Percentiles rank a stretch among this genome's conserved stretches.
Evolutionary conservation across 495 filamentous ascomycete genomes (phyloP).

Genomic region (Penicillium paxilli): DNA sequence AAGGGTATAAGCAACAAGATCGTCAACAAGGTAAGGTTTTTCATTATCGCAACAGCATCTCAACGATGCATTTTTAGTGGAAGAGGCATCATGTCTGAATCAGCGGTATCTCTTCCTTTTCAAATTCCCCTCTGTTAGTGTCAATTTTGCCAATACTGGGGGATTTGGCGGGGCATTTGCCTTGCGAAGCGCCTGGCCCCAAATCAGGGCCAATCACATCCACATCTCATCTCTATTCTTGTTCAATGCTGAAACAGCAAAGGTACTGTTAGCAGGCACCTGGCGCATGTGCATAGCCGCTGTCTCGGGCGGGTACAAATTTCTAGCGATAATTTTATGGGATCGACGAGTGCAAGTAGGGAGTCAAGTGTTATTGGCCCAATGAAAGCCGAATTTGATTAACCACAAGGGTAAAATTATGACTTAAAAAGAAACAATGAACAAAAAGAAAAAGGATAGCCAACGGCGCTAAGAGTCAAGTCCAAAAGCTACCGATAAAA

Average conservation of each 20-base stretch:
- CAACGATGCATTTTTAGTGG: not conserved
- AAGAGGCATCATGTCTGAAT: not conserved
- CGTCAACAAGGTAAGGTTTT: conserved; percentile 8
- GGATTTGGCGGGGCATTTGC: not conserved
- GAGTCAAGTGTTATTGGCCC: not conserved
- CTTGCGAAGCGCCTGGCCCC: conserved; percentile 6
- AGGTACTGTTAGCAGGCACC: too few species aligned
- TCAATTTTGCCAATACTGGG: not conserved
- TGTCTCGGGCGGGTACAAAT: too few species aligned
- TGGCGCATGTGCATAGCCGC: conserved; percentile 18
- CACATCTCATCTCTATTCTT: not conserved
- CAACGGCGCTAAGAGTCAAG: not conserved
- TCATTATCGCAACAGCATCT: conserved; percentile 2
- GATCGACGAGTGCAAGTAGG: too few species aligned
- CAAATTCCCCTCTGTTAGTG: not conserved
- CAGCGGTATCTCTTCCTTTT: conserved; percentile 3
- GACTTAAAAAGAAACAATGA: not conserved
- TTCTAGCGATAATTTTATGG: too few species aligned
- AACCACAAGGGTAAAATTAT: not conserved
- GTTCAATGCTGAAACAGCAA: conserved; percentile 17
- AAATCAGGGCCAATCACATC: conserved; percentile 2
- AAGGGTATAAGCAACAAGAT: conserved; percentile 20
- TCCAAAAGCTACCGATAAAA: conserved; percentile 3
- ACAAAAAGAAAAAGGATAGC: not conserved
- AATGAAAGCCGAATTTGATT: not conserved